Base-by-base conservation (phyloP, 1,139 yeast species). In the Diutina siamensis region DNA sequence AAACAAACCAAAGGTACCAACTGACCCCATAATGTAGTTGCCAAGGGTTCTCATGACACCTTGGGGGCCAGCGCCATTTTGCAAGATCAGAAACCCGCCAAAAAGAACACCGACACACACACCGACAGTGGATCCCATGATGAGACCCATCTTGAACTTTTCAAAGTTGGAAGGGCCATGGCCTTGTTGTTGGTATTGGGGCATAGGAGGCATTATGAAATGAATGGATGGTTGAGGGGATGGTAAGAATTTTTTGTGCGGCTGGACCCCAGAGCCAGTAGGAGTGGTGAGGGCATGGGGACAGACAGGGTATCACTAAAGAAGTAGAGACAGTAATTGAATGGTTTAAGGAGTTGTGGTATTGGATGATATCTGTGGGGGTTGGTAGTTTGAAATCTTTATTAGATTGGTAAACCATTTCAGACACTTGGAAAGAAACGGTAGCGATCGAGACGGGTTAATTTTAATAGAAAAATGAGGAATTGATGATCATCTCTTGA, bases 51-150 rank as follows among this genome's bases (percentile, higher is more conserved):
- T 82, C 81, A 92, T 83, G 50, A 87, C 87, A 48, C 99, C 99
- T 58, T 87, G 85, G 46, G 98, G 97, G n/a, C 98, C 99, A 17
- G 96, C 89, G 15, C 99, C 99, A 53, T 85, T 81, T 50, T 89
- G 94, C 56, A 87, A 67, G 52, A 94, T 84, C 49, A 97, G 83
- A 58, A 86, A 81, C 25, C 96, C 95, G 51, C 97, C 97, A 61
- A 92, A 92, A 54, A 92, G 70, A 46, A 92, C 85, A 49, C 98
- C 98, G 42, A 92, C 89, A 60, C 94, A 94, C 18, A 89, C 94
- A 50, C 98, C 98, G 31, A 88, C 97, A 22, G 95, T 82, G 44
- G 92, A 71, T 48, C 98, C 98, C 97, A 92, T 94, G 68, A 89
- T 70, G 52, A 89, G 83, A 48, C 98, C 98, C 97, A 92, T 94